These are phyloP conservation scores for Gonapodya sp. DNA, from an alignment of 192 early-diverging fungal species.

Conservation along the genomic window DNA sequence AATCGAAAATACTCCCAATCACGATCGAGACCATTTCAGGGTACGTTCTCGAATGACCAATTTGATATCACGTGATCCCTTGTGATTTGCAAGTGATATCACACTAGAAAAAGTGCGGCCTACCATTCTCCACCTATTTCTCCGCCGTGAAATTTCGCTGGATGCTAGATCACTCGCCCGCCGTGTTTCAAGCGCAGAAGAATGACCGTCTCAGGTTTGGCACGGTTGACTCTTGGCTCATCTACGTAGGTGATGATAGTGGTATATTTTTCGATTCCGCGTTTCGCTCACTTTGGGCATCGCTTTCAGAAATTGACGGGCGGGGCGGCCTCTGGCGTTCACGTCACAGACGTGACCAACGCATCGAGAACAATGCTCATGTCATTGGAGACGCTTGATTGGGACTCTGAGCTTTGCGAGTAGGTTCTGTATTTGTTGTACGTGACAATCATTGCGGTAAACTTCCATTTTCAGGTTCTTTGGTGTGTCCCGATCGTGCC, in stretches of 20 bases:
- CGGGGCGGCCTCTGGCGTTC: slow-evolving; percentile 52
- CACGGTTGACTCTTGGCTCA: slow-evolving; percentile 89
- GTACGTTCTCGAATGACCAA: slow-evolving; percentile 8
- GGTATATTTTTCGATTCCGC: background rate
- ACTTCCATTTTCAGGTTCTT: slow-evolving; percentile 59
- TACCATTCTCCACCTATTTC: slow-evolving; percentile 88
- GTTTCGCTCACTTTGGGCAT: background rate
- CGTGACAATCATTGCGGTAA: background rate
- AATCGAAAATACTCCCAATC: slow-evolving; percentile 39
- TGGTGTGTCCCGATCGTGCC: slow-evolving; percentile 40
- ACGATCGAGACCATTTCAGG: slow-evolving; percentile 31
- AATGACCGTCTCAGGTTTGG: slow-evolving; percentile 68
- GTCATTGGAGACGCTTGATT: slow-evolving; percentile 69
- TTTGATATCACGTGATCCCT: background rate
- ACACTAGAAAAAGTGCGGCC: slow-evolving; percentile 67
- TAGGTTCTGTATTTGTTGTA: slow-evolving; percentile 16
- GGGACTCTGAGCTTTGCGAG: slow-evolving; percentile 58
- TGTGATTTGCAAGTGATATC: background rate
- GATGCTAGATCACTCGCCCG: slow-evolving; percentile 74
- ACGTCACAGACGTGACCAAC: slow-evolving; percentile 88
- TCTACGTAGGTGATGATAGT: slow-evolving; percentile 51
- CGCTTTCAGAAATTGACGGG: slow-evolving; percentile 70
- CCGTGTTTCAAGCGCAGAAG: slow-evolving; percentile 63
- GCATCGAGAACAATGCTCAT: slow-evolving; percentile 92
- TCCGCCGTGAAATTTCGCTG: slow-evolving; percentile 84